phyloP scores from a whole-genome alignment of 768 basidiomycete genomes.

The Suillus plorans region DNA sequence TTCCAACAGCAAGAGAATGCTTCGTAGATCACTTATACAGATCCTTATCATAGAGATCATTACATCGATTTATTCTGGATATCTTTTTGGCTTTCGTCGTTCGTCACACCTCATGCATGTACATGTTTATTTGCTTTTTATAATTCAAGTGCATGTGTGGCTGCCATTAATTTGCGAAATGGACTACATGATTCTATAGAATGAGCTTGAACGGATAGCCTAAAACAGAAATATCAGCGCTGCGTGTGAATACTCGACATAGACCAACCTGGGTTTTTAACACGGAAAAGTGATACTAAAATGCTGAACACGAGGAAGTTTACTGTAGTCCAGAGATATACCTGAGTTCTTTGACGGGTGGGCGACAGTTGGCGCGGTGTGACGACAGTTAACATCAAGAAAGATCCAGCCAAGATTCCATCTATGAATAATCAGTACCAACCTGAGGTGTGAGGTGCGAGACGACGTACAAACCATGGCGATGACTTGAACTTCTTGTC shows the following conservation, averaged over 20 bases:
- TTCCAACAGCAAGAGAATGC: conserved; percentile 57
- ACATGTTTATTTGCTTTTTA: conserved; percentile 5
- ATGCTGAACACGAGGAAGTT: conserved; percentile 85
- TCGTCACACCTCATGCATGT: conserved; percentile 11
- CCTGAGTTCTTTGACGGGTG: conserved; percentile 74
- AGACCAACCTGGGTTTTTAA: conserved; percentile 82
- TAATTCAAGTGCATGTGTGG: conserved; percentile 15
- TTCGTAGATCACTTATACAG: conserved; percentile 11
- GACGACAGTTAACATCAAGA: conserved; percentile 78
- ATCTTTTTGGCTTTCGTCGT: conserved; percentile 13
- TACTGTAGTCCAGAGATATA: conserved; percentile 87
- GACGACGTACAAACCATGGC: conserved; percentile 74
- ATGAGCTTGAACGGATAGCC: conserved; percentile 83
- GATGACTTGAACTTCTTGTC: conserved; percentile 90
- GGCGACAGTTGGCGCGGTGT: conserved; percentile 77
- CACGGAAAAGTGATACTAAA: conserved; percentile 80
- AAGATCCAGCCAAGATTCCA: conserved; percentile 74
- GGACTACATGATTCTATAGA: conserved; percentile 41
- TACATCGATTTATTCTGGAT: conserved; percentile 2
- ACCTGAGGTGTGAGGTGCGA: not conserved
- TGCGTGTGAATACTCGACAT: not conserved
- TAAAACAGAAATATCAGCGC: conserved; percentile 25
- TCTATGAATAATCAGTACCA: conserved; percentile 49
- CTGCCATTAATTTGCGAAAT: conserved; percentile 11
- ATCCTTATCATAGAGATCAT: conserved; percentile 6